phyloP scores from a whole-genome alignment of 1,284 basidiomycete species.

The Microbotryum saponariae region DNA sequence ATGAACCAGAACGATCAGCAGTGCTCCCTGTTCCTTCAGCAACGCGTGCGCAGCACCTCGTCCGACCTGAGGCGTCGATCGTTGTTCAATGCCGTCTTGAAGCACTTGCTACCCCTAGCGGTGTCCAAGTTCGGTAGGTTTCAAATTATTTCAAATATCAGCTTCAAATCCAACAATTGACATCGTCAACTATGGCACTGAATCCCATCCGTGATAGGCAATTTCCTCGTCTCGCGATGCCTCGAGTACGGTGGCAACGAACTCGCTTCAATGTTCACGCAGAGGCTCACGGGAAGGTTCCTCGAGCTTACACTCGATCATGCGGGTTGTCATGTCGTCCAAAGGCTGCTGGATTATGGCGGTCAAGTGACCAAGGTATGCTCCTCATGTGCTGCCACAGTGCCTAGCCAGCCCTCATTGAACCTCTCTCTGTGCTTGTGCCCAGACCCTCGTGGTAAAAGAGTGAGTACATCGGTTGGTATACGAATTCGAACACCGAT shows the following conservation, averaged over 20 bases:
- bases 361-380: conserved; percentile 10
- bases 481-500: no score
- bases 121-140: conserved; percentile 24
- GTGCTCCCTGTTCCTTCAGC: conserved; percentile 29
- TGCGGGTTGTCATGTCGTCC: conserved; percentile 23
- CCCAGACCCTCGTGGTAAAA: no score
- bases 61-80: neutral
- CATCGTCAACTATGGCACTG: neutral
- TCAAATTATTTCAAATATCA: no score
- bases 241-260: conserved; percentile 17
- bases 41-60: conserved; percentile 13
- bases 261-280: conserved; percentile 1
- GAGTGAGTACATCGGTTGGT: no score
- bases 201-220: conserved; percentile 7
- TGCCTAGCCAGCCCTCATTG: no score
- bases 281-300: neutral
- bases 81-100: conserved; percentile 13
- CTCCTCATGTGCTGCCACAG: neutral
- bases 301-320: conserved; percentile 20
- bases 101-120: conserved; percentile 10
- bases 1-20: conserved; percentile 25
- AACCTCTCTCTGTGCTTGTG: no score
- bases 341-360: conserved; percentile 25
- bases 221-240: conserved; percentile 31
- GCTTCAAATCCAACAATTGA: neutral